These are phyloP conservation scores for Sodiomyces alkalinus DNA, from an alignment of 2,329 filamentous ascomycete genomes.

Conservation along the genomic window DNA sequence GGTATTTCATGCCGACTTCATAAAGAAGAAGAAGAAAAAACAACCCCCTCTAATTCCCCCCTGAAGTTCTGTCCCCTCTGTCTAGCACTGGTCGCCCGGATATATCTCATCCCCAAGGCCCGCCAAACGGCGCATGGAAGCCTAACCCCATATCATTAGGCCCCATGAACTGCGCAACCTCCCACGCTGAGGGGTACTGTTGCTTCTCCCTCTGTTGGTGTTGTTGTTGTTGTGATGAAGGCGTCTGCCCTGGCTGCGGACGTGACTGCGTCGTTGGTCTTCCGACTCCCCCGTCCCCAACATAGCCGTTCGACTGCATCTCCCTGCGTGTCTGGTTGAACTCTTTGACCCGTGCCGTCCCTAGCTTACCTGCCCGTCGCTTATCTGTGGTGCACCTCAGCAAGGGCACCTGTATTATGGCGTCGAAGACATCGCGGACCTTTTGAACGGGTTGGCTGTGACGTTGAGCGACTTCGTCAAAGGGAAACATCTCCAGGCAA, in stretches of 20 bases:
- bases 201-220: constrained; percentile 1
- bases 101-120: constrained; percentile 4
- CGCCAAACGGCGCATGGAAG: constrained; percentile 2
- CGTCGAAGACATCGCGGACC: constrained; percentile 30
- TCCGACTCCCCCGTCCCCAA: too few relatives aligned
- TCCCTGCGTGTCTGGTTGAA: constrained; percentile 26
- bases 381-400: constrained; percentile 28
- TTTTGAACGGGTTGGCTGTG: constrained; percentile 26
- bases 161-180: constrained; percentile 7
- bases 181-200: constrained; percentile 4
- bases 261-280: neutral
- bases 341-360: constrained; percentile 23
- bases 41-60: neutral
- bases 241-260: neutral
- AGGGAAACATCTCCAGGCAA: constrained; percentile 28
- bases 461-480: constrained; percentile 26
- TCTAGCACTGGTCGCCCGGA: too few relatives aligned
- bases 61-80: neutral
- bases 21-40: too few relatives aligned
- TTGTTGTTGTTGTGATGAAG: constrained; percentile 3
- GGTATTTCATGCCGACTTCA: too few relatives aligned
- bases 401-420: constrained; percentile 31
- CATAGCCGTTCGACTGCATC: constrained; percentile 6
- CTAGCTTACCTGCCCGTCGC: constrained; percentile 23
- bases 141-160: constrained; percentile 3